Evolutionary conservation across 108 stramenopile species (phyloP).

Genomic region (Parietichytrium sp.): DNA sequence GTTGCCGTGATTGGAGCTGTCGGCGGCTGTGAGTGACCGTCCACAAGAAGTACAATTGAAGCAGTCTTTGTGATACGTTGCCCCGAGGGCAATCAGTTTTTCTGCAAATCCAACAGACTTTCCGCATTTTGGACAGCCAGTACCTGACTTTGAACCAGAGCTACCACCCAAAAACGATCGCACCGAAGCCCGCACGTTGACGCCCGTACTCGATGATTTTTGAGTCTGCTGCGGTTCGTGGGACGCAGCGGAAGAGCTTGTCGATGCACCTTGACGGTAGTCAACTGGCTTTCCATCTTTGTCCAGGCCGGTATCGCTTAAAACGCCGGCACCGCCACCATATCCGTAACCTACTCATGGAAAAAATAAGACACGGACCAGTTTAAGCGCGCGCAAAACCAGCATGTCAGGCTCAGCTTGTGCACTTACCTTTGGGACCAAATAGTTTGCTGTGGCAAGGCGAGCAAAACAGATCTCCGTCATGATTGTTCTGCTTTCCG

Average conservation of each 20-base stretch:
- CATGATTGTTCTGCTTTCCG: constrained; percentile 1
- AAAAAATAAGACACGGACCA: too few species aligned
- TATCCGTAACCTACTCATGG: too few species aligned
- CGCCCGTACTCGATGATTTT: too few species aligned
- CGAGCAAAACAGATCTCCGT: background rate
- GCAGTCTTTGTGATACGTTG: constrained; percentile 20
- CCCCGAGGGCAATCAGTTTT: background rate
- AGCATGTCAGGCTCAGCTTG: too few species aligned
- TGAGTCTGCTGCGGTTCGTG: too few species aligned
- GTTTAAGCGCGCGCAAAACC: too few species aligned
- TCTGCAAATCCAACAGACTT: constrained; percentile 32
- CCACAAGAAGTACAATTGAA: background rate
- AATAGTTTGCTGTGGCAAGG: constrained; percentile 32
- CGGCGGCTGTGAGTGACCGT: background rate
- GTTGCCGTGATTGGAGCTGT: background rate
- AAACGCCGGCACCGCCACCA: background rate
- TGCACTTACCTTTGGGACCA: too few species aligned
- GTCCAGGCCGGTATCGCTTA: background rate
- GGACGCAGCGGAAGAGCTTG: too few species aligned
- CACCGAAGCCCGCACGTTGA: too few species aligned
- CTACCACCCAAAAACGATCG: too few species aligned
- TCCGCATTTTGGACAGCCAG: constrained; percentile 25
- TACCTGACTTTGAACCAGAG: too few species aligned
- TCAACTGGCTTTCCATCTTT: background rate
- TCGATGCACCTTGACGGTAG: too few species aligned